A percentile compares a stretch with the other conserved stretches of the same genome.
phyloP scores from a whole-genome alignment of 2,329 filamentous ascomycete species.

The Apiospora aurea region DNA sequence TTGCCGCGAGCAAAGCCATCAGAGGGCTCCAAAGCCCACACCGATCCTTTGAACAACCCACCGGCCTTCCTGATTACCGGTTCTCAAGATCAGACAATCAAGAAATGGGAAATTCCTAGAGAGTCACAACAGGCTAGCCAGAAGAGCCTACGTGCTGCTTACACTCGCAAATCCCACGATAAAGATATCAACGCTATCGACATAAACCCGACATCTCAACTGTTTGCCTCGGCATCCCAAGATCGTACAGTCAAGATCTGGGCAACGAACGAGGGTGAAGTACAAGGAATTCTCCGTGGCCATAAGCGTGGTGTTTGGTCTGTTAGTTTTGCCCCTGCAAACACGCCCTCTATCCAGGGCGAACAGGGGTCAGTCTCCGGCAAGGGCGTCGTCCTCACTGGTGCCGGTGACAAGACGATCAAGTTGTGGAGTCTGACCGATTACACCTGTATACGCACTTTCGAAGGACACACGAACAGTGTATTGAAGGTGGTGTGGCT shows the following conservation, averaged over 20 bases:
- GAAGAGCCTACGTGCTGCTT: conserved; percentile 71
- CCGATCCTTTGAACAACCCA: conserved; percentile 78
- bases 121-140: conserved; percentile 55
- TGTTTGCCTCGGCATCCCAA: conserved; percentile 96
- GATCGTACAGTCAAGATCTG: conserved; percentile 98
- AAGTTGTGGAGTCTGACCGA: conserved; percentile 94
- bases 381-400: conserved; percentile 86
- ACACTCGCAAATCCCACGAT: conserved; percentile 94
- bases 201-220: conserved; percentile 72
- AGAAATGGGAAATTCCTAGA: conserved; percentile 85
- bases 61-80: conserved; percentile 88
- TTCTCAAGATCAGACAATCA: conserved; percentile 94
- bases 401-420: conserved; percentile 93
- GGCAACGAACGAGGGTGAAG: conserved; percentile 88
- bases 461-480: conserved; percentile 96
- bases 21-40: conserved; percentile 72
- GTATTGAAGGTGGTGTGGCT: conserved; percentile 95
- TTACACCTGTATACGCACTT: conserved; percentile 91
- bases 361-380: conserved; percentile 76
- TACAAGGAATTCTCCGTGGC: conserved; percentile 87
- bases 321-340: conserved; percentile 84
- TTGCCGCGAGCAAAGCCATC: conserved; percentile 75
- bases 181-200: conserved; percentile 98
- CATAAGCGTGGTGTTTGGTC: conserved; percentile 97
- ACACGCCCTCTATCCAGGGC: conserved; percentile 75